Evolutionary conservation across 164 flowering plant species (phyloP), one percentile per base, ranked within the genome.

Genomic region (Warburgia ugandensis): DNA sequence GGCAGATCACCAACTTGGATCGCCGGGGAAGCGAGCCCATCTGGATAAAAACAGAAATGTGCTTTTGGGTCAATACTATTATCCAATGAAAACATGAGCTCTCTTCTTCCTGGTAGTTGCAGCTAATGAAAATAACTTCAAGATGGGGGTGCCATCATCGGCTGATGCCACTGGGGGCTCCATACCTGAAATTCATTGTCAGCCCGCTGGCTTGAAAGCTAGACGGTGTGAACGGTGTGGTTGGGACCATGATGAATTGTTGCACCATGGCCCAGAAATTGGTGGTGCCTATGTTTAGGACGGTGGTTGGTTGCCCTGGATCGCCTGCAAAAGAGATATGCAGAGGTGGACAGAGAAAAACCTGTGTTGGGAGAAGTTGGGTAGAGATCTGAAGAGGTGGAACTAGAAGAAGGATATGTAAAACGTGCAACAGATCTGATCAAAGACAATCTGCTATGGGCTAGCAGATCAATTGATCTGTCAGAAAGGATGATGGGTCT

Each of bases 201-300:
- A 50, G 36, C 7, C 25, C 50, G 6, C 44, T 46, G 3, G 32
- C 29, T 10, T 22, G 30, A 12, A 27, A 4, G 19, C 43, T n/a
- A n/a, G n/a, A n/a, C 4, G 50, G 35, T 6, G 62, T 26, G 19
- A 52, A 61, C 7, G 68, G 43, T 2, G 68, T 53, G 26, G 53
- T 54, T 1, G 84, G 80, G 5, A 75, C 78, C 14, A 92, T 92
- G 0, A 92, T 86, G 77, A 81, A 86, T 31, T 84, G 96, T 39
- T 86, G 96, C 22, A 86, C 96, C 92, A 86, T 81, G 69, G 96
- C 92, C 4, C 92, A 67, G 62, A 86, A 86, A 48, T 86, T 86
- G 27, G 75, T 56, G 0, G 89, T 68, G 61, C 78, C 87, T 0
- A 92, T 86, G 68, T 77, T 81, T 45, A 86, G 73, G 19, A 84